Percentiles rank a stretch among this genome's conserved stretches.
Evolutionary conservation across 176 grass and related monocot genomes (phyloP).

Genomic region (Hordeum vulgare): MorexV3_pseudomolecules_assembly NC_058520.1:353351214-353351713

Average conservation of each 20-base stretch:
- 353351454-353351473: background rate
- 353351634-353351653: slow-evolving; percentile 60
- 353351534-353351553: background rate
- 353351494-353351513: background rate
- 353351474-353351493: background rate
- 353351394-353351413: background rate
- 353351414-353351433: background rate
- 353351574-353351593: background rate
- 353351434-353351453: too few species aligned
- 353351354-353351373: background rate
- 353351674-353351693: slow-evolving; percentile 52
- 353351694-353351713: slow-evolving; percentile 47
- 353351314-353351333: slow-evolving; percentile 20
- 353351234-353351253: slow-evolving; percentile 45
- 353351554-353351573: background rate
- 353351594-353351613: background rate
- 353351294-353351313: slow-evolving; percentile 12
- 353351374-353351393: background rate
- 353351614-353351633: background rate
- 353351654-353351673: slow-evolving; percentile 40
- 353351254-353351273: slow-evolving; percentile 11
- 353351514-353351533: background rate
- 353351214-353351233: slow-evolving; percentile 53
- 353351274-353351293: slow-evolving; percentile 29
- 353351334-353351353: slow-evolving; percentile 8